phyloP scores from a whole-genome alignment of 2,329 filamentous ascomycete species.

The Zopfia rhizophila region DNA sequence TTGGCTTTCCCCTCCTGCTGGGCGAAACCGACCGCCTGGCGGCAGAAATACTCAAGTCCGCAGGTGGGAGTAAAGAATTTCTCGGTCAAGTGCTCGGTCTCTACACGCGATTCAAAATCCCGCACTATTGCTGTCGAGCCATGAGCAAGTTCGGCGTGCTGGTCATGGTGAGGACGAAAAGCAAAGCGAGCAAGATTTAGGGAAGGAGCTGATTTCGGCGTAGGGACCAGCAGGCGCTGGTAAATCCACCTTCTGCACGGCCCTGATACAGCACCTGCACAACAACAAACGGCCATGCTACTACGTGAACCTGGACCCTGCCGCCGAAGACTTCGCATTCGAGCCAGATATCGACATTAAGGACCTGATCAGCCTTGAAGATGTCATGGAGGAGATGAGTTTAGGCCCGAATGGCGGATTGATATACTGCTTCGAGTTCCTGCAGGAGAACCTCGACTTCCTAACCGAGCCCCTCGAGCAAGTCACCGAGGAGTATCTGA shows the following conservation, averaged over 20 bases:
- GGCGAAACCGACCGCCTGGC: constrained; percentile 4
- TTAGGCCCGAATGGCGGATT: constrained; percentile 91
- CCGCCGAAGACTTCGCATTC: constrained; percentile 91
- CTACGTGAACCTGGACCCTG: constrained; percentile 98
- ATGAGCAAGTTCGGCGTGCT: constrained; percentile 97
- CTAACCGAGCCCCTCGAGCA: constrained; percentile 84
- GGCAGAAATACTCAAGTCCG: constrained; percentile 14
- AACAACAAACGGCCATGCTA: constrained; percentile 93
- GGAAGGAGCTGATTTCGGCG: too few relatives aligned
- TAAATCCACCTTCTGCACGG: constrained; percentile 96
- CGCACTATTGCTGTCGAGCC: constrained; percentile 30
- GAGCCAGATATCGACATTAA: constrained; percentile 94
- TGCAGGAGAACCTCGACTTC: constrained; percentile 94
- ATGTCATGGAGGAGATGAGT: constrained; percentile 95
- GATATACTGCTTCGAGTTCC: constrained; percentile 96
- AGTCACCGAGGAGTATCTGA: constrained; percentile 92
- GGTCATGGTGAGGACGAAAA: constrained; percentile 72
- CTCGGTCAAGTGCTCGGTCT: too few relatives aligned
- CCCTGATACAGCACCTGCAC: constrained; percentile 91
- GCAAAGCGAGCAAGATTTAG: too few relatives aligned
- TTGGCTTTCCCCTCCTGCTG: constrained; percentile 7
- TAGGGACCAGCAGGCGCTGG: constrained; percentile 89
- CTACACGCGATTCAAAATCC: neutral
- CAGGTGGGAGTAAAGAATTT: too few relatives aligned
- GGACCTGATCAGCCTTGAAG: constrained; percentile 90